Percentiles rank a stretch among this genome's conserved stretches.
These are phyloP conservation scores for Choiromyces venosus DNA, from an alignment of 495 filamentous ascomycete genomes.

Conservation along the genomic window DNA sequence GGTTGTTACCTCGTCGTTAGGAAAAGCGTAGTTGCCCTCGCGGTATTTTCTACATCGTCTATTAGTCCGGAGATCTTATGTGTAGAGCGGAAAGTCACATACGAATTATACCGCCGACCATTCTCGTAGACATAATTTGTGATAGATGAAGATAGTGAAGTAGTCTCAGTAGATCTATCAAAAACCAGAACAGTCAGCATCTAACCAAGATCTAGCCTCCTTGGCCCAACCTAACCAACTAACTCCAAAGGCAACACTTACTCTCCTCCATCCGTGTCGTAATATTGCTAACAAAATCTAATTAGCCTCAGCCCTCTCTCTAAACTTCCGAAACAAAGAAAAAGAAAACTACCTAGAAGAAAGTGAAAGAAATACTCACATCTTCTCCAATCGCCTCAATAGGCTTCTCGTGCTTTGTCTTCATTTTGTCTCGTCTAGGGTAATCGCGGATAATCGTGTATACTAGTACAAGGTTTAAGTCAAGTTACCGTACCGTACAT, in stretches of 20 bases:
- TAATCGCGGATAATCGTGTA: background rate
- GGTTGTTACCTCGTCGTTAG: slow-evolving; percentile 11
- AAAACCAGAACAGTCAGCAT: background rate
- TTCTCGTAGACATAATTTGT: slow-evolving; percentile 15
- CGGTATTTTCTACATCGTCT: background rate
- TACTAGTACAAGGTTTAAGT: background rate
- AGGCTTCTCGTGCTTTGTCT: background rate
- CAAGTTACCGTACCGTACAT: too few species aligned
- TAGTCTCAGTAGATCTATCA: slow-evolving; percentile 11
- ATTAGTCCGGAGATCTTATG: background rate
- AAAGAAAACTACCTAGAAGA: background rate
- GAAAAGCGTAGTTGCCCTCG: slow-evolving; percentile 12
- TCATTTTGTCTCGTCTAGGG: background rate
- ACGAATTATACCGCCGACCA: slow-evolving; percentile 37
- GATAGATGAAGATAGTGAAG: slow-evolving; percentile 15
- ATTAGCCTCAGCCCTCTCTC: background rate
- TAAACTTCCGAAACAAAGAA: background rate
- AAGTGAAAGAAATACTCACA: background rate
- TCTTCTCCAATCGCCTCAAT: background rate
- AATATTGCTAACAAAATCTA: background rate
- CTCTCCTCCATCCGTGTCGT: background rate
- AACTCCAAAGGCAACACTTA: background rate
- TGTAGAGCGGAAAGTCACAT: slow-evolving; percentile 8
- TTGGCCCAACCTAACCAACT: background rate
- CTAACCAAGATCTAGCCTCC: background rate